Evolutionary conservation across 1,284 basidiomycete genomes (phyloP).

Genomic region (Wallemia ichthyophaga): DNA sequence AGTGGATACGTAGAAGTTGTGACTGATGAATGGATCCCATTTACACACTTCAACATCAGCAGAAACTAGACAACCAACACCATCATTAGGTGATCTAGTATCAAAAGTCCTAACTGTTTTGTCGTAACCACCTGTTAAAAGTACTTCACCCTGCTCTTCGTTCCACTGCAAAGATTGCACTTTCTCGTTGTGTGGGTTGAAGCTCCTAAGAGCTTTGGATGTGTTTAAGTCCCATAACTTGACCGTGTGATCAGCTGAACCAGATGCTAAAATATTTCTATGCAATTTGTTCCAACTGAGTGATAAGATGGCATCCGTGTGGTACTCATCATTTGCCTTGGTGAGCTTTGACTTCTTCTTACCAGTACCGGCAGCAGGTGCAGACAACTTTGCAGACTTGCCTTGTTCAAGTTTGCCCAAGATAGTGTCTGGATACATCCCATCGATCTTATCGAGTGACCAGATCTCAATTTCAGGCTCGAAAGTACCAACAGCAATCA

Average conservation of each 20-base stretch:
- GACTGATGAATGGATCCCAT: constrained; percentile 84
- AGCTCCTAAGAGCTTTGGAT: constrained; percentile 39
- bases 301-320: constrained; percentile 73
- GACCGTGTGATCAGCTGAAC: constrained; percentile 77
- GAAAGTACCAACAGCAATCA: constrained; percentile 83
- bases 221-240: constrained; percentile 81
- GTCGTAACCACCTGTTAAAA: constrained; percentile 81
- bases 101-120: constrained; percentile 80
- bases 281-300: constrained; percentile 77
- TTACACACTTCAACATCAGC: constrained; percentile 74
- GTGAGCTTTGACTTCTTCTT: constrained; percentile 66
- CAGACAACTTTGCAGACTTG: constrained; percentile 45
- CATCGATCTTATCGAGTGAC: constrained; percentile 77
- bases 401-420: constrained; percentile 46
- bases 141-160: constrained; percentile 46
- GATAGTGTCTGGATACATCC: constrained; percentile 74
- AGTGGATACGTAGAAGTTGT: constrained; percentile 64
- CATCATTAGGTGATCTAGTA: constrained; percentile 39
- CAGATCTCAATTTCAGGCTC: constrained; percentile 98
- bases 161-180: constrained; percentile 98
- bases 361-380: constrained; percentile 44
- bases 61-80: constrained; percentile 45
- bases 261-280: constrained; percentile 66
- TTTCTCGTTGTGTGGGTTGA: constrained; percentile 72
- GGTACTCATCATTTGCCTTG: constrained; percentile 33